phyloP scores from a whole-genome alignment of 176 grass and related monocot genomes.

The Puccinellia tenuiflora region DNA sequence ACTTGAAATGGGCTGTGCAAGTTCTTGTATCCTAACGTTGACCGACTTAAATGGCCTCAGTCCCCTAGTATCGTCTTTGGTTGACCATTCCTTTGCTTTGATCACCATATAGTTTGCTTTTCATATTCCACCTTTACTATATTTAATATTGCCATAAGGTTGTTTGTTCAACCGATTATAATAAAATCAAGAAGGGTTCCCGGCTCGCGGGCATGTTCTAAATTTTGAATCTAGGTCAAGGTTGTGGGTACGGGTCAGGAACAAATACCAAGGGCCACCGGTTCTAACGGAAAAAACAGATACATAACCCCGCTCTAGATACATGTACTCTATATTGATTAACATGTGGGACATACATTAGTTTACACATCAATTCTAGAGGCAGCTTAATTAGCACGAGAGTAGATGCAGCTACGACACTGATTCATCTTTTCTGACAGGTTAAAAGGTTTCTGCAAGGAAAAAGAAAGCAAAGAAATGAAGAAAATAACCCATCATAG shows the following conservation, averaged over 20 bases:
- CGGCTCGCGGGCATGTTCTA: too few relatives aligned
- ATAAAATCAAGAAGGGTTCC: background rate
- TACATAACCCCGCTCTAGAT: background rate
- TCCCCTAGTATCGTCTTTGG: background rate
- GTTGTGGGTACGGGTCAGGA: background rate
- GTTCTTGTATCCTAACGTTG: background rate
- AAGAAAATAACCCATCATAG: background rate
- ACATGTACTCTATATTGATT: too few relatives aligned
- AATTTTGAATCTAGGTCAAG: background rate
- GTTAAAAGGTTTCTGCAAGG: background rate
- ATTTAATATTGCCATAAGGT: background rate
- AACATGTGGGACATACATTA: background rate
- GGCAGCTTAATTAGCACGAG: background rate
- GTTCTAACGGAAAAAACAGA: background rate
- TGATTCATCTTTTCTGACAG: background rate
- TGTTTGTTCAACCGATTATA: background rate
- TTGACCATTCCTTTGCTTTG: background rate
- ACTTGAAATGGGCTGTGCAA: background rate
- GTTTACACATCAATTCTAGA: background rate
- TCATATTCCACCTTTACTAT: background rate
- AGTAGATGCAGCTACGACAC: background rate
- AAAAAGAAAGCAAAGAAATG: background rate
- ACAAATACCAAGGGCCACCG: background rate
- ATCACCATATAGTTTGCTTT: background rate
- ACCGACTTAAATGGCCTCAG: background rate